These are phyloP conservation scores for Beauveria scarabaeidicola DNA, from an alignment of 2,329 filamentous ascomycete genomes.

Conservation along the genomic window DNA sequence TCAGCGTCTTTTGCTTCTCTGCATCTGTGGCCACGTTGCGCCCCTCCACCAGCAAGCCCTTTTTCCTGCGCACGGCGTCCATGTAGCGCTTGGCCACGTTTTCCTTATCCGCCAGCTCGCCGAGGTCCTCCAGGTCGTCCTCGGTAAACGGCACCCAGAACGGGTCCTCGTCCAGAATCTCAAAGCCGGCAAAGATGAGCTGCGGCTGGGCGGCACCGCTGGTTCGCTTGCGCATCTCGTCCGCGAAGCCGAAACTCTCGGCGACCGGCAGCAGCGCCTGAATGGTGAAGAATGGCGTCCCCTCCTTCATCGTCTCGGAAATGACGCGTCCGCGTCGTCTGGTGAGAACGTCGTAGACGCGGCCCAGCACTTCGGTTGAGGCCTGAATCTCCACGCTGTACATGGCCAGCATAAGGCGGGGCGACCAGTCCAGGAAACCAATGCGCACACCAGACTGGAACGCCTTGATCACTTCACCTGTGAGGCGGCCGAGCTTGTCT, in stretches of 20 bases:
- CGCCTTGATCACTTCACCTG: slow-evolving; percentile 86
- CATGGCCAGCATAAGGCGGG: slow-evolving; percentile 92
- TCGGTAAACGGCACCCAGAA: slow-evolving; percentile 97
- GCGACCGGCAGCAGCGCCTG: slow-evolving; percentile 80
- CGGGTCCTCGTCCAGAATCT: slow-evolving; percentile 88
- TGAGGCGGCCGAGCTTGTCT: slow-evolving; percentile 69
- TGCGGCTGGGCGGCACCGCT: slow-evolving; percentile 87
- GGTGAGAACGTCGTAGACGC: slow-evolving; percentile 96
- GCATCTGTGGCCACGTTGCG: slow-evolving; percentile 72
- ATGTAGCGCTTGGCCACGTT: slow-evolving; percentile 96
- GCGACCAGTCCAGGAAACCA: slow-evolving; percentile 92
- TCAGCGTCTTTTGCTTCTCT: slow-evolving; percentile 77
- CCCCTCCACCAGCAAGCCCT: slow-evolving; percentile 79
- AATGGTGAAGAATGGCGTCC: slow-evolving; percentile 94
- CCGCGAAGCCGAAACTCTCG: slow-evolving; percentile 90
- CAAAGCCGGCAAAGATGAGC: slow-evolving; percentile 86
- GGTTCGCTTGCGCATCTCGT: slow-evolving; percentile 93
- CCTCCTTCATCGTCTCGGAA: slow-evolving; percentile 85
- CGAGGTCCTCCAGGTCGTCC: slow-evolving; percentile 91
- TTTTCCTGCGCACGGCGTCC: slow-evolving; percentile 76
- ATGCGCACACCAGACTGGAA: slow-evolving; percentile 74
- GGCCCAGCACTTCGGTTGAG: slow-evolving; percentile 86
- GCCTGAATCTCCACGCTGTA: slow-evolving; percentile 97
- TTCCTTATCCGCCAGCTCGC: slow-evolving; percentile 86
- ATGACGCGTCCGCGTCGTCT: slow-evolving; percentile 83